These are phyloP conservation scores for Simmondsia chinensis DNA, from an alignment of 148 eudicot genomes.

Conservation along the genomic window DNA sequence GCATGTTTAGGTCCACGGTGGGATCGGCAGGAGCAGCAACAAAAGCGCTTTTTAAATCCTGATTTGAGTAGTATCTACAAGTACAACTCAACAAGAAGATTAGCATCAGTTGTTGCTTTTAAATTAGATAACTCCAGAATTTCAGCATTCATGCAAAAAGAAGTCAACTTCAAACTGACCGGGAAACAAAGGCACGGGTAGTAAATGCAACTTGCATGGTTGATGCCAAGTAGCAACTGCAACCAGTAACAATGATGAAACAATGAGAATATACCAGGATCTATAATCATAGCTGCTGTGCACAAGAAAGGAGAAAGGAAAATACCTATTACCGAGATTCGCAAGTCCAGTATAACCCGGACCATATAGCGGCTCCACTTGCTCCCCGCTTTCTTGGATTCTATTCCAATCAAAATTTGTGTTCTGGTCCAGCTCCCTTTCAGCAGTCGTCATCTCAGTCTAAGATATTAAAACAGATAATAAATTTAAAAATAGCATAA, in stretches of 20 bases:
- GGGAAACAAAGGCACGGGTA: constrained; percentile 50
- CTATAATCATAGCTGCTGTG: not conserved
- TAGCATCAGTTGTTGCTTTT: not conserved
- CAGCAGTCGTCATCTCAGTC: constrained; percentile 99
- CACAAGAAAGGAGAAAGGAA: not conserved
- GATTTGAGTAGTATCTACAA: constrained; percentile 54
- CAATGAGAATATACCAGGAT: too few species aligned
- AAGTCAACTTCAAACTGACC: constrained; percentile 35
- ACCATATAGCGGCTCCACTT: constrained; percentile 76
- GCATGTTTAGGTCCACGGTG: constrained; percentile 90
- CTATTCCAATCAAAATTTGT: constrained; percentile 97
- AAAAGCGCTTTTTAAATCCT: constrained; percentile 63
- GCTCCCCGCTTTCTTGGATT: constrained; percentile 90
- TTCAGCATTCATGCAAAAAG: not conserved
- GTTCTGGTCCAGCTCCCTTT: constrained; percentile 95
- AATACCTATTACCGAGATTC: constrained; percentile 93
- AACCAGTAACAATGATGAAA: constrained; percentile 8
- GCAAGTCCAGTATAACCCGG: constrained; percentile 95
- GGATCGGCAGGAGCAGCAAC: constrained; percentile 92
- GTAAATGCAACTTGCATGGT: constrained; percentile 95
- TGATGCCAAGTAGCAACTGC: constrained; percentile 93
- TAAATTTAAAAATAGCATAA: too few species aligned
- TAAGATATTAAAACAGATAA: constrained; percentile 8
- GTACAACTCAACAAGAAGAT: constrained; percentile 1
- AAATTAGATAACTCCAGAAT: not conserved